Evolutionary conservation across 208 protist genomes (phyloP).

Genomic region (Trypanosoma melophagium): DNA sequence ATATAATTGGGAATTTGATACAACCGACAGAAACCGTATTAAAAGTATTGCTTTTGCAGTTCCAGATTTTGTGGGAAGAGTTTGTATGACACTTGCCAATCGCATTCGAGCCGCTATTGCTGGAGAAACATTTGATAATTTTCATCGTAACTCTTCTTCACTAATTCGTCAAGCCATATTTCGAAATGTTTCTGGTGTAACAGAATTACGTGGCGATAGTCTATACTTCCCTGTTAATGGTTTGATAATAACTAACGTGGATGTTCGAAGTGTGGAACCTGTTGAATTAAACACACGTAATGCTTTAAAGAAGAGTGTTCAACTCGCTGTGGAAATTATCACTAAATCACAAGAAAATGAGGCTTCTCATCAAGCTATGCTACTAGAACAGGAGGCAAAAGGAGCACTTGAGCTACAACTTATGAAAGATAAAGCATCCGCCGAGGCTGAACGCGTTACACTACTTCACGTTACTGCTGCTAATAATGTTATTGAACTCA

Average conservation of each 20-base stretch:
- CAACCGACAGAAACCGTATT: conserved; percentile 25
- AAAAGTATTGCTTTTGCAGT: conserved; percentile 79
- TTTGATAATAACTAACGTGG: conserved; percentile 92
- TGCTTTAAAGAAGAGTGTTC: conserved; percentile 85
- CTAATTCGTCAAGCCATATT: conserved; percentile 95
- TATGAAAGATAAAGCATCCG: conserved; percentile 56
- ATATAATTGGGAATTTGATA: conserved; percentile 97
- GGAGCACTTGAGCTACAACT: conserved; percentile 73
- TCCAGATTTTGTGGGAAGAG: conserved; percentile 96
- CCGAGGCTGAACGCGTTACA: conserved; percentile 59
- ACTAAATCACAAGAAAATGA: conserved; percentile 88
- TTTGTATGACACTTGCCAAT: conserved; percentile 94
- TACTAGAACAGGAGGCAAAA: conserved; percentile 72
- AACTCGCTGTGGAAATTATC: conserved; percentile 92
- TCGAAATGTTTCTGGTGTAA: conserved; percentile 33
- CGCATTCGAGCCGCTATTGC: conserved; percentile 92
- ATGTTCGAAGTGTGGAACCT: conserved; percentile 93
- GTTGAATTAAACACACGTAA: conserved; percentile 88
- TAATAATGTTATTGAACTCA: conserved; percentile 73
- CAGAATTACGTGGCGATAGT: conserved; percentile 33
- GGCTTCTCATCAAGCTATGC: conserved; percentile 74
- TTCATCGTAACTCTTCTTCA: conserved; percentile 93
- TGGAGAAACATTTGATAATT: conserved; percentile 92
- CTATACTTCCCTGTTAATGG: conserved; percentile 89
- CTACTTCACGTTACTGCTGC: conserved; percentile 68